Conservation (phyloP, 1,284 basidiomycete genomes). For the Dichomitus squalens region DNA sequence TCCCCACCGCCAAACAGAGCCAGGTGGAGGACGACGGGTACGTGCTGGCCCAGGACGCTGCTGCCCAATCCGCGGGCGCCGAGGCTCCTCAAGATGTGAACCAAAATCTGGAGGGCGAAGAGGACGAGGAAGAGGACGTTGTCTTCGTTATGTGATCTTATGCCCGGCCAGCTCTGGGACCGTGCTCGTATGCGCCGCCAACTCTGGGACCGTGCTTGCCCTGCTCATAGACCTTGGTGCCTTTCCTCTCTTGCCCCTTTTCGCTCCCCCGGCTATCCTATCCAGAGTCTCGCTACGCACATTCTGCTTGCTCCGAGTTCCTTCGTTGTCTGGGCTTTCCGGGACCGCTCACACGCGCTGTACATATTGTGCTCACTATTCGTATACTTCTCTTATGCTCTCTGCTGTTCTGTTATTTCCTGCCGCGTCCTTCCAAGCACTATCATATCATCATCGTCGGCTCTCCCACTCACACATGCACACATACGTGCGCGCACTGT, state of each 20-base stretch:
- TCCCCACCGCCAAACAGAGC: constrained; percentile 67
- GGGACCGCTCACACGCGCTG: constrained; percentile 2
- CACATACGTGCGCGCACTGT: not conserved
- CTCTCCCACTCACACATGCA: constrained; percentile 10
- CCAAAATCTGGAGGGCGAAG: constrained; percentile 37
- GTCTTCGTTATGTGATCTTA: constrained; percentile 48
- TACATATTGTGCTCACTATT: constrained; percentile 16
- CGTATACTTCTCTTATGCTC: constrained; percentile 18
- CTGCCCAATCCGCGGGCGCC: constrained; percentile 8
- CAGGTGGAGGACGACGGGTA: constrained; percentile 14
- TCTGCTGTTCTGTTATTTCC: constrained; percentile 11
- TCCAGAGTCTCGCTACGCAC: not conserved
- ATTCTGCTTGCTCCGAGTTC: not conserved
- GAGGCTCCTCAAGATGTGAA: constrained; percentile 6
- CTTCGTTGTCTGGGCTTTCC: not conserved
- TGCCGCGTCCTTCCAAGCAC: constrained; percentile 3
- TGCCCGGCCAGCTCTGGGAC: not conserved
- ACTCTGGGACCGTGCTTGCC: not conserved
- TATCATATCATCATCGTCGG: constrained; percentile 14
- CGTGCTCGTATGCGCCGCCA: not conserved
- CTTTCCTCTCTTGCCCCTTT: not conserved
- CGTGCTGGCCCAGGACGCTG: not conserved
- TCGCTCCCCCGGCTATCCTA: not conserved
- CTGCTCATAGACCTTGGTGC: not conserved
- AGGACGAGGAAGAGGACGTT: constrained; percentile 59